Evolutionary conservation across 2,329 filamentous ascomycete genomes (phyloP), one percentile per base, ranked within the genome.

Genomic region (Stemphylium beticola): DNA sequence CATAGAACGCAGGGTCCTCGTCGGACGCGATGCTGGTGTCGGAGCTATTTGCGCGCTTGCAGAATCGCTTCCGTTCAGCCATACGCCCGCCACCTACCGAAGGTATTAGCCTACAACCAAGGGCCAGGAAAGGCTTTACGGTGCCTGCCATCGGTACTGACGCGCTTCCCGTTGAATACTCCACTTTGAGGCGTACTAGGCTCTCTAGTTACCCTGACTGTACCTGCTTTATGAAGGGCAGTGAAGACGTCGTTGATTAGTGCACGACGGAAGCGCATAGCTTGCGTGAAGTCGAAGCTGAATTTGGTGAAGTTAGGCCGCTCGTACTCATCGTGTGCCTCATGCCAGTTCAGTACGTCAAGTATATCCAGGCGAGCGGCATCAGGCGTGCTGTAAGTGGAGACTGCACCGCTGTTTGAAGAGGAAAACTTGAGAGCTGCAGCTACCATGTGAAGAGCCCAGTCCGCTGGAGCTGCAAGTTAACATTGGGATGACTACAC

Each of bases 161-260:
- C 15, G 8, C 41, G 37, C 10, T 36, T 41, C 12, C 11, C n/a
- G 5, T 18, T 31, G 20, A 4, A 2, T 6, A 34, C 12, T 12
- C 32, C 11, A 34, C 44, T 53, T 11, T 51, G 38, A n/a, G 51
- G 55, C 12, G 47, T 49, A 17, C 42, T 46, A n/a, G 36, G 12
- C 14, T 37, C 50, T 3, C 26, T 26, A 15, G 22, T 31, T 14
- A 55, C 17, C 18, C 15, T 53, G 20, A 61, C 17, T 1, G 20
- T 47, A 11, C 57, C 54, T 8, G 41, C 49, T 37, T 56, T 54
- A 18, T 57, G 22, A 14, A 65, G 41, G 4, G 58, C 58, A 8
- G 44, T 22, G 22, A 53, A 62, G 17, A 62, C 47, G 29, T 68
- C 61, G 10, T 44, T 53, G 1, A 68, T 57, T 0, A 67, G 57